Conservation (phyloP, 192 early-diverging fungal genomes). For the Paraglomus brasilianum region DNA sequence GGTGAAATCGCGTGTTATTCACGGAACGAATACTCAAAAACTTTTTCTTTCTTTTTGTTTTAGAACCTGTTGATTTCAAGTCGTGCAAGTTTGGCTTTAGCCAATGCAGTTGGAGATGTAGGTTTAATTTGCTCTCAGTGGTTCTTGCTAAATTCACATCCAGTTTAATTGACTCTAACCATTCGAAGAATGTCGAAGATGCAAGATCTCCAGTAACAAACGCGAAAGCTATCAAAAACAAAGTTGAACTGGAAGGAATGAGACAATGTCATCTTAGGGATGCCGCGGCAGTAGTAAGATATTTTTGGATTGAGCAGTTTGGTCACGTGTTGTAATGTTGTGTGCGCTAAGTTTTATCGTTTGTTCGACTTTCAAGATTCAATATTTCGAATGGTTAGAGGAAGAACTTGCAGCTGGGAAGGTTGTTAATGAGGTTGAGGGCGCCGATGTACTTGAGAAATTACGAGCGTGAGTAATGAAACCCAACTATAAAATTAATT, state of each 20-base stretch:
- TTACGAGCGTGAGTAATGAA: constrained; percentile 55
- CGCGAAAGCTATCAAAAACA: constrained; percentile 94
- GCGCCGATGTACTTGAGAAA: constrained; percentile 78
- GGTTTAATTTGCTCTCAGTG: background rate
- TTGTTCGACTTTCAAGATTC: constrained; percentile 20
- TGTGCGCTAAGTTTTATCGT: background rate
- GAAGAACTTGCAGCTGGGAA: constrained; percentile 71
- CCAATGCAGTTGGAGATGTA: constrained; percentile 68
- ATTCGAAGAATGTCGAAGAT: constrained; percentile 53
- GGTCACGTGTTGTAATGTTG: no score
- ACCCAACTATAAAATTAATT: background rate
- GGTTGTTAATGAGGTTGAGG: constrained; percentile 84
- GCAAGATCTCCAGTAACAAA: constrained; percentile 68
- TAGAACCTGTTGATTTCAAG: constrained; percentile 63
- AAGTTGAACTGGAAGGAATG: constrained; percentile 87
- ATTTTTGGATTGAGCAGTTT: constrained; percentile 30
- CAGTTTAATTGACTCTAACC: constrained; percentile 17
- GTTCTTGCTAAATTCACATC: background rate
- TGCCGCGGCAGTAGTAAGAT: constrained; percentile 78
- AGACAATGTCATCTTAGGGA: constrained; percentile 88
- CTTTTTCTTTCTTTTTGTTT: background rate
- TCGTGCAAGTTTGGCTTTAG: constrained; percentile 72
- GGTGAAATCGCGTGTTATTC: constrained; percentile 26
- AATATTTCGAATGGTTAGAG: constrained; percentile 91
- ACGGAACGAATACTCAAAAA: constrained; percentile 20